phyloP scores from a whole-genome alignment of 768 basidiomycete genomes.

The Suillus paluster region DNA sequence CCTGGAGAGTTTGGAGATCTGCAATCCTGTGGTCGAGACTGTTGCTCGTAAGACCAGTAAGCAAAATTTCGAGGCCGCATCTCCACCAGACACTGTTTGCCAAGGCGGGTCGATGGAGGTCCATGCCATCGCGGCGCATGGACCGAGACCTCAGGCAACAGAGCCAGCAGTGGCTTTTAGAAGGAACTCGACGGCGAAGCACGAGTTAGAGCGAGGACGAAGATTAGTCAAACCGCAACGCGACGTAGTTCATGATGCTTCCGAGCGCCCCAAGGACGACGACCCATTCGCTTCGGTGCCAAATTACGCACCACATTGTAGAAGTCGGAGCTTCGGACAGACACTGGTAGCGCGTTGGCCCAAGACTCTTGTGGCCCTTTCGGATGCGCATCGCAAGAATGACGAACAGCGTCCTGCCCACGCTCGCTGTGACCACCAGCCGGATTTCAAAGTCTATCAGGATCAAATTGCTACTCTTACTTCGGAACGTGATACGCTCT shows the following conservation, averaged over 20 bases:
- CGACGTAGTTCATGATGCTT: neutral
- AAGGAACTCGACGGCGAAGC: neutral
- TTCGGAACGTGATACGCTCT: slow-evolving; percentile 1
- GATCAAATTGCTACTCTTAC: neutral
- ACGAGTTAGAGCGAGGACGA: neutral
- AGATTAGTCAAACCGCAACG: neutral
- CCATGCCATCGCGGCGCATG: neutral
- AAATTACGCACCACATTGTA: neutral
- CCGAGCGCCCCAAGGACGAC: neutral
- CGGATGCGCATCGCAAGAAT: neutral
- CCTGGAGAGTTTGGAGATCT: neutral
- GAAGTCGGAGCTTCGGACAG: neutral
- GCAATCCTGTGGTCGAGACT: neutral
- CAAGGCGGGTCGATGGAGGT: neutral
- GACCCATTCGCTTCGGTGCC: neutral
- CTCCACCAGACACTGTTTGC: neutral
- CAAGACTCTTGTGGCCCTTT: neutral
- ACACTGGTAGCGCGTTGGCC: neutral
- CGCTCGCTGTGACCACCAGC: neutral
- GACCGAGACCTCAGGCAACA: neutral
- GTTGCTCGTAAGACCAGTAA: neutral
- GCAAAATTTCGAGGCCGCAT: neutral
- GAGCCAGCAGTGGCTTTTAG: neutral
- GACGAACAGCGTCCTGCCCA: neutral
- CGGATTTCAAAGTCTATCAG: neutral